Base-by-base conservation (phyloP, 2,329 filamentous ascomycete species). In the Arthroderma uncinatum region DNA sequence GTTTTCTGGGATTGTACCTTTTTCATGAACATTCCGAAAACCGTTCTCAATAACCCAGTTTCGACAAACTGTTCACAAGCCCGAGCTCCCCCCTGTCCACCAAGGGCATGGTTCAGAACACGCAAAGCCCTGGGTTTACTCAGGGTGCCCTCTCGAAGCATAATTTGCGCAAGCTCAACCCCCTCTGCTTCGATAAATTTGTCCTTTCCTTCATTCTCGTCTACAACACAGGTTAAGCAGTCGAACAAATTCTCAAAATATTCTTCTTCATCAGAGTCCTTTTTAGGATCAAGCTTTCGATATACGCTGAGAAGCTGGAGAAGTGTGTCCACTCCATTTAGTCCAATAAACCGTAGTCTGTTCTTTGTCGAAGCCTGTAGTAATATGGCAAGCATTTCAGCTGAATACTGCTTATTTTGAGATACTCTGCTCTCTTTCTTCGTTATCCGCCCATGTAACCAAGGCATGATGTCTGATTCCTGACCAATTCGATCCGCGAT, bases 221-320 rank as follows among this genome's bases (percentile, higher is more conserved):
- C 87, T 0, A 85, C 86, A 1, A 95, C 74, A 63, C 87, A 94
- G 0, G 88, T 87, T 16, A 97, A 69, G 1, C 85, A 82, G 66
- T 95, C 91, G 69, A 98, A 98, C 0, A 96, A 68, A 63, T 98
- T 95, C 71, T 95, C 89, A 68, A 94, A 87, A 68, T 88, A 96
- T 73, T 98, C 93, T 68, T 95, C 91, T 70, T 97, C 93, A 54
- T 93, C 85, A 33, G 85, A 84, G 58, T 90, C 89, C 66, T 87
- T 92, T 53, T 84, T 81, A 0, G 93, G 93, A 67, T 98, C 91
- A 53, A 84, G 81, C 73, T 86, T 87, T 57, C 93, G 84, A 73
- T 97, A 98, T 1, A 84, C 76, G 1, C 91, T 88, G 0, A 94
- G 80, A 0, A 95, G 78, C 71, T 94, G 89, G 12, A 98, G 82